phyloP scores from a whole-genome alignment of 78 protist genomes.

The Polysphondylium violaceum region DNA sequence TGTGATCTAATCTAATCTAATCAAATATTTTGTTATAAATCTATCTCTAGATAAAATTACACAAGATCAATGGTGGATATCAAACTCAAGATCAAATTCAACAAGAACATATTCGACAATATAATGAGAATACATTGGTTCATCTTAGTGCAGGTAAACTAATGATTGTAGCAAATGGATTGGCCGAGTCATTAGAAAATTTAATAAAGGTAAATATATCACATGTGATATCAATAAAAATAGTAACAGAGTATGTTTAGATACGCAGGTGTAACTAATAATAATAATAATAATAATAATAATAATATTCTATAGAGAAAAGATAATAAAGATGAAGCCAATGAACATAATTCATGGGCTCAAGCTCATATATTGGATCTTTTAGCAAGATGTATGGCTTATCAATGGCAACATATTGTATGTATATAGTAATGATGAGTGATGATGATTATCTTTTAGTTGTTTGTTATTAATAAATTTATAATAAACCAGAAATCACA shows the following conservation, averaged over 20 bases:
- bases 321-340: conserved; percentile 65
- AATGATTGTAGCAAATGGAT: conserved; percentile 50
- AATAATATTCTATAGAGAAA: too few species aligned
- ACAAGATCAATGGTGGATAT: conserved; percentile 64
- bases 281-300: too few species aligned
- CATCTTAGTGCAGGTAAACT: conserved; percentile 37
- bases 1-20: background rate
- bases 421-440: conserved; percentile 1
- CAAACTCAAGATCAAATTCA: conserved; percentile 75
- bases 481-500: conserved; percentile 40
- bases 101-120: conserved; percentile 66
- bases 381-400: conserved; percentile 71
- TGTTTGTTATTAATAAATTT: background rate
- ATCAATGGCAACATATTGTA: conserved; percentile 83
- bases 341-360: conserved; percentile 73
- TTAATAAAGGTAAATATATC: too few species aligned
- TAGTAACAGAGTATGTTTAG: too few species aligned
- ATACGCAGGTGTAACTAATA: too few species aligned
- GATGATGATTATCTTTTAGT: background rate
- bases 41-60: conserved; percentile 18
- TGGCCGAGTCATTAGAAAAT: conserved; percentile 56
- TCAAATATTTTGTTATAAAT: background rate
- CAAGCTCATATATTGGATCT: conserved; percentile 49
- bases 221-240: too few species aligned
- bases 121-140: conserved; percentile 63